Base-by-base conservation (phyloP, 495 filamentous ascomycete genomes). In the Ramalina intermedia region DNA sequence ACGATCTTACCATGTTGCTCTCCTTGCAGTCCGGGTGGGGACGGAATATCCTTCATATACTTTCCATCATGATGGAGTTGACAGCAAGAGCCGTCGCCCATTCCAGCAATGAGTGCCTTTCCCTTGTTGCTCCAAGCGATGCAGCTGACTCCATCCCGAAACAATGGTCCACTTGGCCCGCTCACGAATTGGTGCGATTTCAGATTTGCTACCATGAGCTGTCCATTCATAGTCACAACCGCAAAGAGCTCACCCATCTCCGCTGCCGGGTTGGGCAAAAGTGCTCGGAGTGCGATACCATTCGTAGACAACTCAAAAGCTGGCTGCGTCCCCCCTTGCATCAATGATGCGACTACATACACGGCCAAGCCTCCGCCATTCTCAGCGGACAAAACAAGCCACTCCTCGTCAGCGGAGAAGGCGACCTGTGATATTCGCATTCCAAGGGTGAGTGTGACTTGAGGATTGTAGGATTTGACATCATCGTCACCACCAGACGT, bases 91-190 rank as follows among this genome's bases (percentile, higher is more conserved):
- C 90, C 91, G 64, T 95, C 78, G 16, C 71, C 80, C 55, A 93
- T 73, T 26, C 93, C 93, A 54, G 87, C 93, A 6, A 96, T 75
- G 20, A 99, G 69, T 61, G 95, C 89, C 61, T 94, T 96, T 38
- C 93, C 93, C 56, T 79, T 85, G 45, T 76, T 81, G 60, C 90
- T 96, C 93, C 93, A 99, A 37, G 84, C 79, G 2, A 88, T 77
- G 60, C 82, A 90, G 58, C 82, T 88, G 12, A 94, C 89, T 24
- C 81, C 79, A 24, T 75, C 66, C 51, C 79, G 83, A 50, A 94
- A 62, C 0, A 81, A 65, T 37, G 74, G 75, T 3, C 88, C 84
- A 53, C 75, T 80, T 9, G 71, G 52, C 2, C 80, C 80, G 14
- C 69, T 71, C 23, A 80, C 57, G 35, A 84, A 66, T 42, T 68